These are phyloP conservation scores for Blastobotrys indianensis DNA, from an alignment of 1,139 yeast genomes.

Conservation along the genomic window DNA sequence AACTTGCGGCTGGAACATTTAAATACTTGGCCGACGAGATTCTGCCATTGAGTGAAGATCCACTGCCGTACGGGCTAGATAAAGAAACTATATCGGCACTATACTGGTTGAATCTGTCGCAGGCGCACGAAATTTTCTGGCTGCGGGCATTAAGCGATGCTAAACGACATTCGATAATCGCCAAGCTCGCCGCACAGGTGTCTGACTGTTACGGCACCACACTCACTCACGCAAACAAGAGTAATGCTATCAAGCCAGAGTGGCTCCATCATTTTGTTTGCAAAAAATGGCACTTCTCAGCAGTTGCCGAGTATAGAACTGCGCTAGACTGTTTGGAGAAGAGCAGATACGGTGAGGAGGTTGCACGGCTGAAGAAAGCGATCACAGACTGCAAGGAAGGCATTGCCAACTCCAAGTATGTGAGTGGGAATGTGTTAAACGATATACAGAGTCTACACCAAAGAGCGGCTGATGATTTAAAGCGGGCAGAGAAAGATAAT, in stretches of 20 bases:
- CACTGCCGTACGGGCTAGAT: constrained; percentile 43
- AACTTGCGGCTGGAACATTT: constrained; percentile 63
- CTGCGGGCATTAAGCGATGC: constrained; percentile 56
- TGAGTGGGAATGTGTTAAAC: constrained; percentile 38
- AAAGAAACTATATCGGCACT: constrained; percentile 41
- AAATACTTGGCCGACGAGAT: constrained; percentile 35
- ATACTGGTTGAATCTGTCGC: constrained; percentile 58
- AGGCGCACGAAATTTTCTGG: constrained; percentile 88
- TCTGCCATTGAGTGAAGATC: constrained; percentile 23
- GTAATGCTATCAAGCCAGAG: constrained; percentile 51
- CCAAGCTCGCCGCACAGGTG: constrained; percentile 61
- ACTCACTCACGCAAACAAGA: constrained; percentile 40
- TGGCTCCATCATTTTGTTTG: constrained; percentile 59
- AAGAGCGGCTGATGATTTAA: constrained; percentile 43
- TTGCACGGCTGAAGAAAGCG: constrained; percentile 49
- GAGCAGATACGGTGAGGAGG: constrained; percentile 63
- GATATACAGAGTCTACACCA: constrained; percentile 46
- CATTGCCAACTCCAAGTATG: constrained; percentile 36
- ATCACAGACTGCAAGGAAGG: constrained; percentile 37
- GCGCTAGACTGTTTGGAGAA: constrained; percentile 46
- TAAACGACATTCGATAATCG: constrained; percentile 54
- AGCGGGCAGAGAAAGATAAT: constrained; percentile 67
- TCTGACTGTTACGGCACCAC: constrained; percentile 52
- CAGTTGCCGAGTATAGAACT: constrained; percentile 63
- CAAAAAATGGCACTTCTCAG: constrained; percentile 57